phyloP scores from a whole-genome alignment of 83 land plant species.

The Picea abies region DNA sequence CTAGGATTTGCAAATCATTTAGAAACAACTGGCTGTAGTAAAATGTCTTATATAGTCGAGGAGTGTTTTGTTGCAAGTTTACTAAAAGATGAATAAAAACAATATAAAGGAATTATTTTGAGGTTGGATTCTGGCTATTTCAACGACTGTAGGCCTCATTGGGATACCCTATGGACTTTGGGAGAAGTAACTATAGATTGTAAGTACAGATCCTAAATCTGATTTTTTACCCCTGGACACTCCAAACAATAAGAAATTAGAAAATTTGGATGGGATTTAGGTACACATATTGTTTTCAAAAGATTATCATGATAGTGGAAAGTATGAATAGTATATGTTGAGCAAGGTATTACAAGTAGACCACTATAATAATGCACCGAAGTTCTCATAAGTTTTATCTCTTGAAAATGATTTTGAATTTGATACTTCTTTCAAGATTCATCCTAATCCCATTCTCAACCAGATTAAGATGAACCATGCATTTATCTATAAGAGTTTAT shows the following conservation, averaged over 20 bases:
- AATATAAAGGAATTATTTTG: not conserved
- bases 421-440: slow-evolving; percentile 2
- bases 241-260: not conserved
- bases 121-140: not conserved
- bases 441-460: not conserved
- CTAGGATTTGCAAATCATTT: not conserved
- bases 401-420: not conserved
- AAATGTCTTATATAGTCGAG: not conserved
- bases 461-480: not conserved
- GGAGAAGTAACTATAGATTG: slow-evolving; percentile 7
- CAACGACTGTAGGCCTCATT: slow-evolving; percentile 19
- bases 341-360: slow-evolving; percentile 10
- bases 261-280: too few relatives aligned
- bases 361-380: not conserved
- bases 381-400: not conserved
- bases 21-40: not conserved
- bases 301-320: not conserved
- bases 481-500: not conserved
- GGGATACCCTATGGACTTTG: slow-evolving; percentile 39
- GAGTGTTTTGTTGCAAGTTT: not conserved
- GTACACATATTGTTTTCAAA: too few relatives aligned
- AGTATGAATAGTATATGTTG: slow-evolving; percentile 4
- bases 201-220: slow-evolving; percentile 5
- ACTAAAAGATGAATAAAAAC: not conserved
- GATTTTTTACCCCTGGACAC: not conserved